Base-by-base conservation (phyloP, 2,329 filamentous ascomycete genomes). In the Ophiocordyceps camponoti-floridani region DNA sequence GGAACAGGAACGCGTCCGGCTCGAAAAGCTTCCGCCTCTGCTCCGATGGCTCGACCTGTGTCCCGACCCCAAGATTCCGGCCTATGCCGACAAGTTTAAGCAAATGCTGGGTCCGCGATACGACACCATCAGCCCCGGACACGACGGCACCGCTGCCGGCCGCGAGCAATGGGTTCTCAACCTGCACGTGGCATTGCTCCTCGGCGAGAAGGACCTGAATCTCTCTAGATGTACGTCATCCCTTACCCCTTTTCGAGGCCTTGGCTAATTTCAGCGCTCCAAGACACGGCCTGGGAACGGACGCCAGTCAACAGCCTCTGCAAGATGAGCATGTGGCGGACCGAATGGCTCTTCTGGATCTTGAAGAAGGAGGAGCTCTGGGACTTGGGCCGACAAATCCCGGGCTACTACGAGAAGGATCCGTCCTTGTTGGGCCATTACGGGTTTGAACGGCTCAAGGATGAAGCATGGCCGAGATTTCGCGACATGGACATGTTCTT, bases 111-210 rank as follows among this genome's bases (percentile, higher is more conserved):
- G 77, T 14, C 73, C 77, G 42, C 72, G 77, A 19, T 79, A 75
- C 53, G 77, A 81, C 56, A 79, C 75, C 4, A 77, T 81, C 46
- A 66, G 67, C 13, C 66, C 68, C 4, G 65, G 67, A 28, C 62
- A 68, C 13, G 73, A 69, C 6, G 69, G 70, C 8, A 72, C 69
- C 11, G 51, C 67, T 2, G 69, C 69, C 42, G 76, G 75, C n/a
- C 68, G 75, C 43, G 77, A 80, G 51, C 75, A 77, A 51, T 82
- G 77, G 77, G 59, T 81, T 45, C 66, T 81, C 43, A 82, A 80
- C 52, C 75, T 72, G 3, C 73, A 80, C 46, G 75, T 72, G 43
- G 77, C 77, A 9, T 60, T 81, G 13, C 66, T 82, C 9, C 62
- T 82, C 2, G 77, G 77, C 13, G 75, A 80, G 53, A 79, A 78